Evolutionary conservation across 305 asterid genomes (phyloP), one percentile per base, ranked within the genome.

Genomic region (Fraxinus sp.): DNA sequence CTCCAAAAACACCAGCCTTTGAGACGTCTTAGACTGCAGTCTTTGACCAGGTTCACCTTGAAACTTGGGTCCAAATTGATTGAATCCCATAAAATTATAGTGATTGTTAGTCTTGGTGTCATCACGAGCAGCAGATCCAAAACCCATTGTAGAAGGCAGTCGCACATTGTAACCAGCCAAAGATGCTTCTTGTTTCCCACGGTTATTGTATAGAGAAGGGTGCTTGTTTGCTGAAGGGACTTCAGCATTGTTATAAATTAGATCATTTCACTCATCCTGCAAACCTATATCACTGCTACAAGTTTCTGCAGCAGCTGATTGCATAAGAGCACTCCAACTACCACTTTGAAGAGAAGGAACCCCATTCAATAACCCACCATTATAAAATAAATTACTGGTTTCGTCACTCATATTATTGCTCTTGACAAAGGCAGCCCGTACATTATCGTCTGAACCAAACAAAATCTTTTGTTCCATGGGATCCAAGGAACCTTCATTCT

Each of bases 321-420:
- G 97, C 97, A 93, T 93, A 77, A 93, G 92, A 83, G 97, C 97
- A 87, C 97, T 92, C 97, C 97, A 93, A 86, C 97, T 89, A 81
- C 97, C 97, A 87, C 93, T 87, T 86, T 91, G 95, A 84, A 90
- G 81, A 62, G 97, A 91, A 80, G 95, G 86, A 75, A 85, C 57
- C 24, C 91, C 92, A 89, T 87, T 88, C 18, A 87, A 81, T 75
- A 72, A 79, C 24, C 89, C 94, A 35, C 85, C 86, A 80, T 87
- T 84, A 81, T 90, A 92, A 77, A 90, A 87, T 75, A 89, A 71
- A 88, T 84, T 89, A 81, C 89, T 86, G 79, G 88, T 88, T 78
- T 90, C 97, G 80, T 87, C 94, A 80, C 89, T 84, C 77, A 79
- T 41, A 79, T 83, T 83, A 33, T 90, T 77, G 82, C 85, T 83